These are phyloP conservation scores for Cercospora zeae-maydis DNA, from an alignment of 2,329 filamentous ascomycete genomes.

Conservation along the genomic window DNA sequence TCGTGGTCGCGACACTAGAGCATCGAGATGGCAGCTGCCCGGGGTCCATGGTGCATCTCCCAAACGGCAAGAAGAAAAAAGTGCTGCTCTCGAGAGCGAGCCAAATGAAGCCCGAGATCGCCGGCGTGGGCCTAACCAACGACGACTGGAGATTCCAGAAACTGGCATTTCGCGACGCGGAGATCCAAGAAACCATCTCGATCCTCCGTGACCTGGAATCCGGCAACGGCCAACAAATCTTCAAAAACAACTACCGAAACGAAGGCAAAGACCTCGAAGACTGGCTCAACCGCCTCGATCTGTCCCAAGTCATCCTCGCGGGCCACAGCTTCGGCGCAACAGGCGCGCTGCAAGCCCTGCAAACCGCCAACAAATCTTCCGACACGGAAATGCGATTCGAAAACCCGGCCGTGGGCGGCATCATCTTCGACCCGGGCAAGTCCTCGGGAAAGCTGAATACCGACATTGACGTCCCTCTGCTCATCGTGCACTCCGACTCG, in stretches of 20 bases:
- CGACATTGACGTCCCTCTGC: conserved; percentile 54
- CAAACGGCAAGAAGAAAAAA: conserved; percentile 33
- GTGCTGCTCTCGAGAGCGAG: conserved; percentile 39
- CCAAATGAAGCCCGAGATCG: conserved; percentile 30
- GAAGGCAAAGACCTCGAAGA: conserved; percentile 46
- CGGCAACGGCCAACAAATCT: conserved; percentile 34
- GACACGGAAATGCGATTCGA: neutral
- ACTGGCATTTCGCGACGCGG: conserved; percentile 43
- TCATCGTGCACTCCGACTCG: conserved; percentile 60
- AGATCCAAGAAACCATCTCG: conserved; percentile 43
- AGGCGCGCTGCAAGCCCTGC: conserved; percentile 56
- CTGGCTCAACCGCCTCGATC: conserved; percentile 54
- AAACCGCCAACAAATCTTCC: conserved; percentile 42
- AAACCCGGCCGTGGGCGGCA: conserved; percentile 51
- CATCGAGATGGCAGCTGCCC: conserved; percentile 46
- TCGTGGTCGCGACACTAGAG: conserved; percentile 44
- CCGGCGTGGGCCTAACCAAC: conserved; percentile 17
- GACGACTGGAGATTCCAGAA: conserved; percentile 24
- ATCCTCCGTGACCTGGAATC: conserved; percentile 38
- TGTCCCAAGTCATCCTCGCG: conserved; percentile 52
- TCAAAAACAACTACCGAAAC: conserved; percentile 44
- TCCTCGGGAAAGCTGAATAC: conserved; percentile 57
- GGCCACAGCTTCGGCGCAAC: conserved; percentile 66
- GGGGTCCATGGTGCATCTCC: conserved; percentile 38
- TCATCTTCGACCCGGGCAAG: conserved; percentile 64